phyloP scores from a whole-genome alignment of 306 rosid genomes.

The Lathyrus tuberosus region DNA sequence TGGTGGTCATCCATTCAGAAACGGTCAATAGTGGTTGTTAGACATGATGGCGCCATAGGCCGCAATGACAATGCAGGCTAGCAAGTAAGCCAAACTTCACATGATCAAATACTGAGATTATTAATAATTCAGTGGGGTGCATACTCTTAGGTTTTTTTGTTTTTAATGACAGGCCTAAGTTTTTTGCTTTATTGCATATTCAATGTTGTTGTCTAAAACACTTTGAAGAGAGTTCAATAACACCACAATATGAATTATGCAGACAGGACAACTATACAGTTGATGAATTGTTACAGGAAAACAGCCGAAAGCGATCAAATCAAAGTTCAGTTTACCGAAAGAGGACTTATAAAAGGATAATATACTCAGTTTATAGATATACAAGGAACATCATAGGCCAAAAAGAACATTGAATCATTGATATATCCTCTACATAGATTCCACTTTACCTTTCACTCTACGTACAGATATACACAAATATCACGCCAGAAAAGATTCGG shows the following conservation, averaged over 20 bases:
- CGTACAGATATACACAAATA: not conserved
- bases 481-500: not conserved
- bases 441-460: too few species aligned
- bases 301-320: not conserved
- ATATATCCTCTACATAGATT: too few species aligned
- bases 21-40: too few species aligned
- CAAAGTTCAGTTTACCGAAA: not conserved
- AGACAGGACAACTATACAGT: not conserved
- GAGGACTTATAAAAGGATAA: not conserved
- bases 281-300: not conserved
- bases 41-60: too few species aligned
- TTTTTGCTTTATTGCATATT: not conserved
- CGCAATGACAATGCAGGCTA: not conserved
- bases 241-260: not conserved
- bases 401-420: too few species aligned
- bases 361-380: conserved; percentile 9
- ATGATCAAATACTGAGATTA: not conserved
- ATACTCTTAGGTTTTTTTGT: not conserved
- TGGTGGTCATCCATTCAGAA: too few species aligned
- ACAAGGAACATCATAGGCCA: not conserved
- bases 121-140: not conserved
- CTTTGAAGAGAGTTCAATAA: not conserved
- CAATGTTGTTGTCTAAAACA: conserved; percentile 13
- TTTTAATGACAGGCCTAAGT: not conserved
- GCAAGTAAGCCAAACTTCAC: conserved; percentile 9